Base-by-base conservation (phyloP, 495 filamentous ascomycete species). In the Aspergillus sclerotiicarbonarius region DNA sequence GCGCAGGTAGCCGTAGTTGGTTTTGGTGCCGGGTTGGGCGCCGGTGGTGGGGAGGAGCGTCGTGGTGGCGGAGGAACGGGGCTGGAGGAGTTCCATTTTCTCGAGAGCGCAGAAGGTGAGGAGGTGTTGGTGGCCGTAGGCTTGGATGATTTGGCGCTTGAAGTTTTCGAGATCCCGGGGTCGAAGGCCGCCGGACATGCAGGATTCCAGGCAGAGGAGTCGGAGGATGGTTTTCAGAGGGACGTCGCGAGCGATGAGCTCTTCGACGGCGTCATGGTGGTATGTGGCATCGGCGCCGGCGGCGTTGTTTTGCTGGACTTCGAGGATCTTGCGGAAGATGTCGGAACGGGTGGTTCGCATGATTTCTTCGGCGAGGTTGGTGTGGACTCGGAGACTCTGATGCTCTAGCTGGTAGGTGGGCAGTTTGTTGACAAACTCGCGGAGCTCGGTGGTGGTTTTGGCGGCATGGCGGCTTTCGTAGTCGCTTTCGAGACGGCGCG, bases 271-370 rank as follows among this genome's bases (percentile, higher is more conserved):
- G 29, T 96, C 91, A 66, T 96, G 91, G 70, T 96, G 90, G 18
- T 89, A 89, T 16, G 85, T 88, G 13, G 92, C 87, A 65, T 98
- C 94, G 19, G 90, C 82, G 49, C 92, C 94, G 3, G 91, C 91
- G n/a, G 90, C 91, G 54, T 96, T 82, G 64, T 95, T 96, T 71
- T 98, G 95, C 68, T 99, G 95, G 8, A 97, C 89, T 72, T 98
- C 95, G 1, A 98, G 77, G 37, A 89, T 78, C 62, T 90, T 89
- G 60, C 85, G 89, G 76, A 98, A 99, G 54, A 87, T 83, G 59
- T 97, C 93, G 12, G 90, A 85, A 31, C 88, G 81, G 2, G 95
- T 99, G 61, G 90, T 81, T 65, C 92, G 91, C 82, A 94, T 88
- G 55, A 98, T 96, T 59, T 98, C 95, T 71, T 98, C 93, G 1